Conservation (phyloP, 441 rosid genomes). For the Jatropha podagrica region DNA sequence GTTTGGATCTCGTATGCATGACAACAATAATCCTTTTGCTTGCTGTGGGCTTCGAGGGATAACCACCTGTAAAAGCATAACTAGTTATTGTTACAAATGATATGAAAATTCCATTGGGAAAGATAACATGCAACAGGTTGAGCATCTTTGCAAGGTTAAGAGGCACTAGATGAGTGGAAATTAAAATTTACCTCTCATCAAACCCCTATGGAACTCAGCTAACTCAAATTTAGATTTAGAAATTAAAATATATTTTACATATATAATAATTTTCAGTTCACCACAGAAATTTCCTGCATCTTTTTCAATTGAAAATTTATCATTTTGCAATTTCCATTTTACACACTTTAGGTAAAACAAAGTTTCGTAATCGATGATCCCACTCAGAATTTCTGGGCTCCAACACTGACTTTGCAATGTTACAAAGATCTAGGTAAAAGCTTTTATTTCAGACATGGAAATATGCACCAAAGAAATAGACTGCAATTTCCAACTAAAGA, state of each 20-base stretch:
- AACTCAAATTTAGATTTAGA: neutral
- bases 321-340: too few relatives aligned
- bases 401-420: neutral
- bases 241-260: neutral
- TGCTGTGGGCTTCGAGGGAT: constrained; percentile 83
- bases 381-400: too few relatives aligned
- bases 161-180: neutral
- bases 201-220: too few relatives aligned
- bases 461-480: neutral
- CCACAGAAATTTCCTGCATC: too few relatives aligned
- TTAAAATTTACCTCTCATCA: neutral
- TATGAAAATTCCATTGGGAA: neutral
- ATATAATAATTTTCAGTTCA: too few relatives aligned
- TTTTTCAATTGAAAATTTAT: too few relatives aligned
- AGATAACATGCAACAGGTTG: neutral
- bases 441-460: neutral
- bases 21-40: constrained; percentile 82
- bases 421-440: neutral
- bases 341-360: too few relatives aligned
- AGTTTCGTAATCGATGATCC: too few relatives aligned
- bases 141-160: neutral
- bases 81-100: constrained; percentile 10
- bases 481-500: neutral
- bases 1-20: constrained; percentile 79
- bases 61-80: constrained; percentile 50